A percentile compares a stretch with the other conserved stretches of the same genome.
phyloP scores from a whole-genome alignment of 192 early-diverging fungal species.

The Lobosporangium transversale region DNA sequence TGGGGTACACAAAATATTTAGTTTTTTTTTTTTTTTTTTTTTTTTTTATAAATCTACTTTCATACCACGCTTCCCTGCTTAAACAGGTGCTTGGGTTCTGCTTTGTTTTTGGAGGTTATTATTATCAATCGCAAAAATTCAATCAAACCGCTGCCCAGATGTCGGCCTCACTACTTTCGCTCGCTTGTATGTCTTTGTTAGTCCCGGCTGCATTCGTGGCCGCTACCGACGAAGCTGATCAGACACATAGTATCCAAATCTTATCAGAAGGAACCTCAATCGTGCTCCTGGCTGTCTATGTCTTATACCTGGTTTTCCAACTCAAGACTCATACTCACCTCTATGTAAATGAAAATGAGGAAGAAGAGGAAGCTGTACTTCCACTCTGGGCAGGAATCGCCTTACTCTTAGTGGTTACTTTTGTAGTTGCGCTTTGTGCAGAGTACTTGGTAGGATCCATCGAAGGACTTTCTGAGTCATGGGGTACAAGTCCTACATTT shows the following conservation, averaged over 20 bases:
- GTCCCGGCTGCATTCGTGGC: constrained; percentile 75
- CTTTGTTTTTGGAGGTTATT: constrained; percentile 87
- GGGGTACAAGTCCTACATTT: constrained; percentile 82
- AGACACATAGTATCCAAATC: constrained; percentile 57
- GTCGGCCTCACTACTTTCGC: constrained; percentile 72
- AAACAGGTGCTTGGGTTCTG: constrained; percentile 77
- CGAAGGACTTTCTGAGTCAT: constrained; percentile 75
- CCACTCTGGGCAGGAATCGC: constrained; percentile 40
- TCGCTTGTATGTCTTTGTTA: constrained; percentile 73
- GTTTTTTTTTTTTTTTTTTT: no score
- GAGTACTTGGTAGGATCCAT: constrained; percentile 89
- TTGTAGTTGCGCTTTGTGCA: constrained; percentile 81
- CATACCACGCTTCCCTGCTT: not conserved
- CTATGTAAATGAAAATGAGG: constrained; percentile 60
- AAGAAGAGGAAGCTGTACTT: constrained; percentile 72
- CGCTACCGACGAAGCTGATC: constrained; percentile 36
- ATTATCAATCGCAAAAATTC: constrained; percentile 76
- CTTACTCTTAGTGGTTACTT: constrained; percentile 70
- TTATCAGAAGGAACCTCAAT: constrained; percentile 75
- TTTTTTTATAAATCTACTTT: not conserved
- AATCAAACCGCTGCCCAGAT: constrained; percentile 78
- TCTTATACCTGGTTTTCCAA: constrained; percentile 74
- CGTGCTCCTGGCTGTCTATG: constrained; percentile 74
- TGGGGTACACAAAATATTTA: no score
- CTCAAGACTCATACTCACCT: constrained; percentile 80